These are phyloP conservation scores for Hordeum marinum DNA, from an alignment of 176 grass and related monocot species.

Conservation along the genomic window DNA sequence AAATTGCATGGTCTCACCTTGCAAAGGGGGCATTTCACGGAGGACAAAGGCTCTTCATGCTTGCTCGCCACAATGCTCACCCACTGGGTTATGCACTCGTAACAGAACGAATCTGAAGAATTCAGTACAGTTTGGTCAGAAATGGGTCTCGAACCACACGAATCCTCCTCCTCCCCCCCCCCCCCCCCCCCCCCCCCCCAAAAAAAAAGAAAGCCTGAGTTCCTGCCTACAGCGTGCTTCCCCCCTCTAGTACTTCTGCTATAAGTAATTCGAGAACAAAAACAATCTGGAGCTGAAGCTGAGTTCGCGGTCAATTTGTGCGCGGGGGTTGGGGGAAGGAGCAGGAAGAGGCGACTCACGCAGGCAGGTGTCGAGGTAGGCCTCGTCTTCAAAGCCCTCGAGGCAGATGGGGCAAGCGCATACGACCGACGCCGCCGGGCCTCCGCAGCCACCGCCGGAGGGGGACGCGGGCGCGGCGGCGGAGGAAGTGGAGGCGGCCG, in stretches of 20 bases:
- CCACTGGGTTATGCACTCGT: constrained; percentile 57
- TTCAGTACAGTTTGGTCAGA: not conserved
- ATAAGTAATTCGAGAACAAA: not conserved
- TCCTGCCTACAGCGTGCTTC: not conserved
- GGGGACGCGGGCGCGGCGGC: not conserved
- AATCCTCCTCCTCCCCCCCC: too few species aligned
- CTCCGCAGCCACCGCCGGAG: not conserved
- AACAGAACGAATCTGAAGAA: constrained; percentile 65
- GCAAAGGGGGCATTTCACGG: constrained; percentile 65
- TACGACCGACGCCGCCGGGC: not conserved
- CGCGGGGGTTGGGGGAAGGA: not conserved
- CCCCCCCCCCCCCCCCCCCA: too few species aligned
- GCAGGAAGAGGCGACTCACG: constrained; percentile 33
- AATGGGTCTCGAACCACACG: not conserved
- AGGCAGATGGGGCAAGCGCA: constrained; percentile 53
- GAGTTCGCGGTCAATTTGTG: not conserved
- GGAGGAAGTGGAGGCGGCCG: constrained; percentile 7
- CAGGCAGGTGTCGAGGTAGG: constrained; percentile 61
- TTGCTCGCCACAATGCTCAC: constrained; percentile 43
- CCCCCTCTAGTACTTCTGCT: not conserved
- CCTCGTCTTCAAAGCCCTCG: constrained; percentile 48
- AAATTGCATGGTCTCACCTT: constrained; percentile 33
- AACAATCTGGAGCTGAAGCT: not conserved
- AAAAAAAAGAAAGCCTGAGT: too few species aligned
- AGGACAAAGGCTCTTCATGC: constrained; percentile 26